Conservation (phyloP, 106 monocot genomes). For the Phalaenopsis aphrodite region DNA sequence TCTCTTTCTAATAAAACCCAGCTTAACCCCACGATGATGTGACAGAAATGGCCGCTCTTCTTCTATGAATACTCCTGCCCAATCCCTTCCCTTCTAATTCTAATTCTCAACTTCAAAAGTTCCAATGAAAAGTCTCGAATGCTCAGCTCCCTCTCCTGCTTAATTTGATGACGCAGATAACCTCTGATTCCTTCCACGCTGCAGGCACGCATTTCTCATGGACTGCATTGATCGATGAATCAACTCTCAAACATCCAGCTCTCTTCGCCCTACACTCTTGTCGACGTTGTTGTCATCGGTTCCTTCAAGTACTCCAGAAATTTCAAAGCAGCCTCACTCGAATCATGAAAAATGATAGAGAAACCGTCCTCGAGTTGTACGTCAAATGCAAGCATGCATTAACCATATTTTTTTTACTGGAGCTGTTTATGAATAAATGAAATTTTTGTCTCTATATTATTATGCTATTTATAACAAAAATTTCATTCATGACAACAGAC, state of each 20-base stretch:
- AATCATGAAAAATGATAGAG: not conserved
- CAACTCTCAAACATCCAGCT: slow-evolving; percentile 55
- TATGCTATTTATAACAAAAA: too few relatives aligned
- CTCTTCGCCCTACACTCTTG: slow-evolving; percentile 22
- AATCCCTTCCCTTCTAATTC: slow-evolving; percentile 78
- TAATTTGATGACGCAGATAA: slow-evolving; percentile 42
- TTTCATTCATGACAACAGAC: too few relatives aligned
- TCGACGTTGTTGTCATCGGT: slow-evolving; percentile 31
- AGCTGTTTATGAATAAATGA: too few relatives aligned
- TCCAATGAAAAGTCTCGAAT: slow-evolving; percentile 52
- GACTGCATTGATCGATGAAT: slow-evolving; percentile 79
- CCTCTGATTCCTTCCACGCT: slow-evolving; percentile 62
- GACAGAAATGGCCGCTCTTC: too few relatives aligned
- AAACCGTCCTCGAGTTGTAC: slow-evolving; percentile 19
- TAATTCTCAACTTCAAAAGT: slow-evolving; percentile 42
- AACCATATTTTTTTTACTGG: too few relatives aligned
- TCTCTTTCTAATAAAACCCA: too few relatives aligned
- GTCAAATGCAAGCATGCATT: slow-evolving; percentile 31
- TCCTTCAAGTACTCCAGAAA: slow-evolving; percentile 24
- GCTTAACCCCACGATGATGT: too few relatives aligned
- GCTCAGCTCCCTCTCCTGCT: slow-evolving; percentile 56
- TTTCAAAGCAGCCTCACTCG: too few relatives aligned
- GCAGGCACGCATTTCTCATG: slow-evolving; percentile 78
- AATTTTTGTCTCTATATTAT: too few relatives aligned
- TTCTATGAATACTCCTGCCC: not conserved